Conservation (phyloP, 495 filamentous ascomycete species). For the Tirmania nivea region DNA sequence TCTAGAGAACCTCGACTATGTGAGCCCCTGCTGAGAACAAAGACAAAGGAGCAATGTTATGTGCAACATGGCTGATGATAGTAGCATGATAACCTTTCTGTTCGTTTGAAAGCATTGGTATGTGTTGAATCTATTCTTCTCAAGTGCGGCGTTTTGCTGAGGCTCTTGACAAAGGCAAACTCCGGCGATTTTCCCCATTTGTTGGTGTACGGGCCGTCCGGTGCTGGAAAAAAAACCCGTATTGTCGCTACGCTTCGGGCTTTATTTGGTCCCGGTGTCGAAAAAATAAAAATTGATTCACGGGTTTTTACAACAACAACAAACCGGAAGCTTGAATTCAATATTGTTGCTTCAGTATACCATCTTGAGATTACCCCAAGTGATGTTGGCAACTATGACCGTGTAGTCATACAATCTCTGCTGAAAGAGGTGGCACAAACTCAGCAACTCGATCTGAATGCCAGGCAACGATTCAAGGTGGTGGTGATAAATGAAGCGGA, state of each 20-base stretch:
- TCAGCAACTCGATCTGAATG: conserved; percentile 79
- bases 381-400: conserved; percentile 89
- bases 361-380: conserved; percentile 96
- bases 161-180: conserved; percentile 43
- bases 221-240: conserved; percentile 92
- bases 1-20: conserved; percentile 64
- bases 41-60: background rate
- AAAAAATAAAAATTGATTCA: conserved; percentile 93
- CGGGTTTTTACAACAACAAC: conserved; percentile 85
- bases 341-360: conserved; percentile 86
- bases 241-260: conserved; percentile 85
- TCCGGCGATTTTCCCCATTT: conserved; percentile 93
- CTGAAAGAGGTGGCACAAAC: conserved; percentile 97
- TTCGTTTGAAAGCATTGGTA: conserved; percentile 71
- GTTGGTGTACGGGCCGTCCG: conserved; percentile 86
- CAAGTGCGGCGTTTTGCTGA: conserved; percentile 7
- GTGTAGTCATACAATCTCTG: conserved; percentile 85
- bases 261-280: conserved; percentile 74
- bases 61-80: background rate
- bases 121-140: conserved; percentile 9
- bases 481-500: conserved; percentile 99
- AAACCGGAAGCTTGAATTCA: conserved; percentile 96
- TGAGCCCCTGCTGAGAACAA: conserved; percentile 2
- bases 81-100: conserved; percentile 61
- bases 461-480: conserved; percentile 87